These are phyloP conservation scores for Podaxis mareebaensis DNA, from an alignment of 768 basidiomycete genomes.

Conservation along the genomic window DNA sequence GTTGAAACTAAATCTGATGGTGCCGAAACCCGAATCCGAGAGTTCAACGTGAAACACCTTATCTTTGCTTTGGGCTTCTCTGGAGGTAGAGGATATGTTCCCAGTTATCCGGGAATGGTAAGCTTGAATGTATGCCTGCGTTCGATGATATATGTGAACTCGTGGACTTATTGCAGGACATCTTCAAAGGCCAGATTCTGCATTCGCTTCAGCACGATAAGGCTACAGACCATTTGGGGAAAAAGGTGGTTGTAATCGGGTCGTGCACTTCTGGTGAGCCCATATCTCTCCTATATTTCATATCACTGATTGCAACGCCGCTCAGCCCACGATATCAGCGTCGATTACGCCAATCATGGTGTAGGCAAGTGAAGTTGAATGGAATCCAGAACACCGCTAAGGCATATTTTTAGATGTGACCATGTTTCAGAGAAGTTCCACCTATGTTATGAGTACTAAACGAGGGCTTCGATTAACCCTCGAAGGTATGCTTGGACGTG, in stretches of 20 bases:
- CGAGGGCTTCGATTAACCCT: conserved; percentile 34
- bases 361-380: conserved; percentile 26
- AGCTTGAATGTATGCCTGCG: background rate
- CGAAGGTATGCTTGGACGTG: conserved; percentile 20
- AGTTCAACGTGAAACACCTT: conserved; percentile 49
- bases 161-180: conserved; percentile 35
- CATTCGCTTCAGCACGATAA: conserved; percentile 60
- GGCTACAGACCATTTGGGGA: conserved; percentile 60
- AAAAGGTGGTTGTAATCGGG: conserved; percentile 72
- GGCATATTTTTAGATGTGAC: conserved; percentile 45
- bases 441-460: conserved; percentile 54
- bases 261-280: conserved; percentile 55
- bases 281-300: background rate
- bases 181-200: conserved; percentile 61
- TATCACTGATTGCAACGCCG: background rate
- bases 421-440: conserved; percentile 59
- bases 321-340: conserved; percentile 45
- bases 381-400: no score
- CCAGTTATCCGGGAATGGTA: conserved; percentile 48
- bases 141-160: background rate
- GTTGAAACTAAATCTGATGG: conserved; percentile 39
- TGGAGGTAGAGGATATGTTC: conserved; percentile 45
- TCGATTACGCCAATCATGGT: conserved; percentile 46
- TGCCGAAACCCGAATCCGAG: conserved; percentile 29
- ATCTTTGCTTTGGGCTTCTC: conserved; percentile 55